Percentiles rank a stretch among this genome's conserved stretches.
phyloP scores from a whole-genome alignment of 2,329 filamentous ascomycete species.

The Hymenoscyphus albidus region DNA sequence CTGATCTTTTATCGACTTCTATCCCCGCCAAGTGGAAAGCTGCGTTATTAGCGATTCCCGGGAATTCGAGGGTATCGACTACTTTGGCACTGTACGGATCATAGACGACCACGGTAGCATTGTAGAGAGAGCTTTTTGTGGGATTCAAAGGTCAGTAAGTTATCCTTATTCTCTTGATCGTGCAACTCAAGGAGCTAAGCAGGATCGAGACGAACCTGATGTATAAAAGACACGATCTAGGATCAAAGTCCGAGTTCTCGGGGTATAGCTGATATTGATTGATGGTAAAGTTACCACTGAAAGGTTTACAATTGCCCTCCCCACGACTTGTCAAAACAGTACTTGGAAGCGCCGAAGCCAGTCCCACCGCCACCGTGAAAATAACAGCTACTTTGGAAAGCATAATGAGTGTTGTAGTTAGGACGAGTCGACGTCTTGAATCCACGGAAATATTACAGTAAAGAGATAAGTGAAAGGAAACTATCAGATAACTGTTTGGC shows the following conservation, averaged over 20 bases:
- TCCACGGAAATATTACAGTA: not conserved
- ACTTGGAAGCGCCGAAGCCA: not conserved
- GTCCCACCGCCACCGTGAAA: not conserved
- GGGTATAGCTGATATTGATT: constrained; percentile 13
- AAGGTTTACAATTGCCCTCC: not conserved
- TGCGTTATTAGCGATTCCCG: constrained; percentile 1
- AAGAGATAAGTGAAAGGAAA: not conserved
- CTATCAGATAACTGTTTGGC: not conserved
- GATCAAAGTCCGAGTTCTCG: constrained; percentile 10
- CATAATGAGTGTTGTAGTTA: not conserved
- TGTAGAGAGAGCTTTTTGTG: constrained; percentile 2
- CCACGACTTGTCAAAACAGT: not conserved
- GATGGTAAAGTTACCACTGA: constrained; percentile 11
- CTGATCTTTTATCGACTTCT: not conserved
- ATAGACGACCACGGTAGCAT: constrained; percentile 4
- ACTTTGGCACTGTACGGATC: constrained; percentile 3
- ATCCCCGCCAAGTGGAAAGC: constrained; percentile 10
- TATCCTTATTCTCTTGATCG: not conserved
- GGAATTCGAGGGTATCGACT: constrained; percentile 5
- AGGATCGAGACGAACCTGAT: not conserved
- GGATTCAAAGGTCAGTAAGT: not conserved
- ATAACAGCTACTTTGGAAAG: not conserved
- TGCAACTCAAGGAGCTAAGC: no score
- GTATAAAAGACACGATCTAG: constrained; percentile 3
- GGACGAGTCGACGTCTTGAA: not conserved